Evolutionary conservation across 2,329 filamentous ascomycete genomes (phyloP).

Genomic region (Ambrosiella xylebori): DNA sequence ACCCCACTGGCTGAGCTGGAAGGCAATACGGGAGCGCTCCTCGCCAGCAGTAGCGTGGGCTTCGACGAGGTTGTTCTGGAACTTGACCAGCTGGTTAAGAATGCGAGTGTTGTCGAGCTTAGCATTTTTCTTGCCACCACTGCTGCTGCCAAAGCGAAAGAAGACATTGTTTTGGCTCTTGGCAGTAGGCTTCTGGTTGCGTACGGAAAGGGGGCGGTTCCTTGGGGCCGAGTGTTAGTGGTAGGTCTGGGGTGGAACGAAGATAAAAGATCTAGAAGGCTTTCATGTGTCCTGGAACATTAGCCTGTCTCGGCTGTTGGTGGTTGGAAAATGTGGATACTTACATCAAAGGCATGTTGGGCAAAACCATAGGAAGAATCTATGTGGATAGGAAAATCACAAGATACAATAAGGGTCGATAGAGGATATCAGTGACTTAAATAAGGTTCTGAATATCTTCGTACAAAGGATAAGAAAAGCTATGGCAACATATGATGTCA

Average conservation of each 20-base stretch:
- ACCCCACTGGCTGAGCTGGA: slow-evolving; percentile 91
- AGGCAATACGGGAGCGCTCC: slow-evolving; percentile 70
- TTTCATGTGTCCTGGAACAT: too few species aligned
- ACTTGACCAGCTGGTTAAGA: slow-evolving; percentile 86
- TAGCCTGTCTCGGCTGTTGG: not conserved
- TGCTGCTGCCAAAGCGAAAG: slow-evolving; percentile 44
- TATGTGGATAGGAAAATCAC: not conserved
- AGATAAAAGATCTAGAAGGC: too few species aligned
- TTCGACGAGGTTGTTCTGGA: slow-evolving; percentile 72
- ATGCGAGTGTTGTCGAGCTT: slow-evolving; percentile 81
- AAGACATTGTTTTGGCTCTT: slow-evolving; percentile 63
- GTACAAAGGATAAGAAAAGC: too few species aligned
- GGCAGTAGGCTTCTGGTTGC: slow-evolving; percentile 24
- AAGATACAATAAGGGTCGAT: not conserved
- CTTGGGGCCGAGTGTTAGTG: not conserved
- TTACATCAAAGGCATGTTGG: slow-evolving; percentile 13
- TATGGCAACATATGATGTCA: too few species aligned
- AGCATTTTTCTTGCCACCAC: slow-evolving; percentile 41
- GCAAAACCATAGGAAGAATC: not conserved
- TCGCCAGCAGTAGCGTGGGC: slow-evolving; percentile 72
- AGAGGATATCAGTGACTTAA: not conserved
- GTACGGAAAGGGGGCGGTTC: slow-evolving; percentile 12
- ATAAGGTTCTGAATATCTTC: too few species aligned
- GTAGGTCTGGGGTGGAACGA: not conserved
- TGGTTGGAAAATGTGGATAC: not conserved